phyloP scores from a whole-genome alignment of 2,329 filamentous ascomycete genomes.

The Thelonectria blattea region DNA sequence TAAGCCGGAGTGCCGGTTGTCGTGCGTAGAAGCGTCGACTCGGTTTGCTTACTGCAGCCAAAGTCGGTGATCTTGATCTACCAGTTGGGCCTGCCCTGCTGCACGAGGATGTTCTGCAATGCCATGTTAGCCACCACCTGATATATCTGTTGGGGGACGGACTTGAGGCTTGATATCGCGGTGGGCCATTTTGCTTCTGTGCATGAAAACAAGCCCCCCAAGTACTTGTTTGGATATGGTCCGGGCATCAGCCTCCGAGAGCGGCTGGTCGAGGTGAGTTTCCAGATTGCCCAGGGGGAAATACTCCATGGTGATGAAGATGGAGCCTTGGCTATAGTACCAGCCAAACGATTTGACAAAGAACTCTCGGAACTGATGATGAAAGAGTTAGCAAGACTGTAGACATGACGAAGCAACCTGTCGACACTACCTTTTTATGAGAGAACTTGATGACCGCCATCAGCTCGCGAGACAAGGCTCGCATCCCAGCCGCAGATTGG shows the following conservation, averaged over 20 bases:
- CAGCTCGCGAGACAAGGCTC: neutral
- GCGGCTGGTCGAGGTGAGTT: neutral
- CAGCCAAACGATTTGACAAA: conserved; percentile 6
- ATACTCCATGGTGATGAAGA: conserved; percentile 11
- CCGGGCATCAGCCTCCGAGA: neutral
- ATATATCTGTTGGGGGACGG: neutral
- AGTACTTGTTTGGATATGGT: neutral
- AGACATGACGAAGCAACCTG: too few species aligned
- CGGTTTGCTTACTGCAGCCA: neutral
- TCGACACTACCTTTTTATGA: neutral
- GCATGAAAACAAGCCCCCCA: neutral
- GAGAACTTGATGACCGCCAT: conserved; percentile 6
- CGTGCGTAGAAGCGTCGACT: neutral
- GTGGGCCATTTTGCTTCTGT: neutral
- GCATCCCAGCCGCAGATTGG: neutral
- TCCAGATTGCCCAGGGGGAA: neutral
- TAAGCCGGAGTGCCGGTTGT: neutral
- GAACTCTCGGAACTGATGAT: neutral
- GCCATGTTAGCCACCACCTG: neutral
- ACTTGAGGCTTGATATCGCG: neutral
- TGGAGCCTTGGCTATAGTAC: neutral
- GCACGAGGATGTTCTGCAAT: neutral
- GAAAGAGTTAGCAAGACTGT: too few species aligned
- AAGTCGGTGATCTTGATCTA: neutral
- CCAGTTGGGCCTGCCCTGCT: neutral